A percentile compares a stretch with the other conserved stretches of the same genome.
Evolutionary conservation across 2,329 filamentous ascomycete genomes (phyloP).

Genomic region (Magnaporthiopsis poae): DNA sequence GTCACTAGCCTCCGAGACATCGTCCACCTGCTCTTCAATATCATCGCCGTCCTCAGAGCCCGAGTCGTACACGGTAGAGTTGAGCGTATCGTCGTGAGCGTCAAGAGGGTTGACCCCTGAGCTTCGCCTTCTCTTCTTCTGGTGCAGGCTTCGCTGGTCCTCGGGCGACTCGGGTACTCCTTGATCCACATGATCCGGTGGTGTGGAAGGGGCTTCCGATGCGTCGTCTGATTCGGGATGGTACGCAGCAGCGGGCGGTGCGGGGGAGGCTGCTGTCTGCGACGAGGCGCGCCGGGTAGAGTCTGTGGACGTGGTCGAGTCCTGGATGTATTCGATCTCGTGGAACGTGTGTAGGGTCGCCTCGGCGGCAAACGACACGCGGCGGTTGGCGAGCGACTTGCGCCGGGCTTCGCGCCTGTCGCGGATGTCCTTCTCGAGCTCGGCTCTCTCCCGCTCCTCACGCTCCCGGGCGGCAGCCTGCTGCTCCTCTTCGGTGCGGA

Average conservation of each 20-base stretch:
- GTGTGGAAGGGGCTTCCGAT: slow-evolving; percentile 52
- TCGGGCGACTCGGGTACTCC: slow-evolving; percentile 50
- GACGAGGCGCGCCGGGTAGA: slow-evolving; percentile 67
- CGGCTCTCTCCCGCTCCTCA: slow-evolving; percentile 54
- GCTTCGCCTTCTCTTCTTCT: slow-evolving; percentile 52
- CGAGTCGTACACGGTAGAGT: slow-evolving; percentile 70
- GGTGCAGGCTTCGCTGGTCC: slow-evolving; percentile 54
- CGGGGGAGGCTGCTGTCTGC: slow-evolving; percentile 29
- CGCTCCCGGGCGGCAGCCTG: slow-evolving; percentile 59
- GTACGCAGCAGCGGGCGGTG: slow-evolving; percentile 16
- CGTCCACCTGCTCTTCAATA: slow-evolving; percentile 45
- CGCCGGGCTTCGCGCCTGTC: slow-evolving; percentile 78
- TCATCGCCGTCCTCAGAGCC: slow-evolving; percentile 49
- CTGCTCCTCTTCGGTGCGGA: slow-evolving; percentile 61
- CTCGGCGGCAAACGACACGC: slow-evolving; percentile 94
- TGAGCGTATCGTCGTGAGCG: slow-evolving; percentile 57
- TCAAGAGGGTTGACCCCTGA: slow-evolving; percentile 57
- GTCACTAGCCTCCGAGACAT: slow-evolving; percentile 36
- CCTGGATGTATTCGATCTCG: slow-evolving; percentile 78
- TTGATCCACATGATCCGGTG: slow-evolving; percentile 51
- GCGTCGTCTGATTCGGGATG: slow-evolving; percentile 35
- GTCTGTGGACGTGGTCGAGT: slow-evolving; percentile 73
- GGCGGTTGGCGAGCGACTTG: slow-evolving; percentile 83
- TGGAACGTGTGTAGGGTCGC: slow-evolving; percentile 96
- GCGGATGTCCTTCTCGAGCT: slow-evolving; percentile 50